Evolutionary conservation across 2,329 filamentous ascomycete species (phyloP).

Genomic region (Aureobasidium sp.): DNA sequence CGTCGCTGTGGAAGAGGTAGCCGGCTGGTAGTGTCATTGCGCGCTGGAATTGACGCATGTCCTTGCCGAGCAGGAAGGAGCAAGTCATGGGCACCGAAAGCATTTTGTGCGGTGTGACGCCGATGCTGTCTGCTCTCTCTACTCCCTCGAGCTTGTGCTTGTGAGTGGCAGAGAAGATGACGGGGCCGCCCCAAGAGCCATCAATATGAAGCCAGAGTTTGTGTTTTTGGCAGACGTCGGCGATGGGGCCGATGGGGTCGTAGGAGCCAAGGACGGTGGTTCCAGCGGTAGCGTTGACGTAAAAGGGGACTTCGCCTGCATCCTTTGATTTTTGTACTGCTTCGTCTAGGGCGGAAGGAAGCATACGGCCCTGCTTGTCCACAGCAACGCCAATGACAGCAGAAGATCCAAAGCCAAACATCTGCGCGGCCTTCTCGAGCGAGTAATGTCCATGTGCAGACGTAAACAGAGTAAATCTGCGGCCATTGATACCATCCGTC

Average conservation of each 20-base stretch:
- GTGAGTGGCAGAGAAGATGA: conserved; percentile 63
- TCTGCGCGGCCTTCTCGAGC: conserved; percentile 88
- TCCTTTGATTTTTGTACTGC: conserved; percentile 55
- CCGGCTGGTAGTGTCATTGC: conserved; percentile 84
- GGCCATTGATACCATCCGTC: conserved; percentile 56
- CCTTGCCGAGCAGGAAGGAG: conserved; percentile 74
- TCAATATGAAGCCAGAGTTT: conserved; percentile 90
- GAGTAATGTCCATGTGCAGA: conserved; percentile 89
- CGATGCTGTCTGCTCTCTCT: conserved; percentile 71
- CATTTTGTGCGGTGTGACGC: conserved; percentile 97
- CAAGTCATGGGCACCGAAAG: conserved; percentile 85
- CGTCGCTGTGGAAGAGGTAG: conserved; percentile 51
- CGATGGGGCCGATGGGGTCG: conserved; percentile 68
- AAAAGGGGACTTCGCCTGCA: conserved; percentile 75
- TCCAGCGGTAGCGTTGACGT: conserved; percentile 91
- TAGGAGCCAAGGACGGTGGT: conserved; percentile 89
- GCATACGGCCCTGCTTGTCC: conserved; percentile 66
- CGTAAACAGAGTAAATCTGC: conserved; percentile 77
- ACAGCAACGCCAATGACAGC: conserved; percentile 70
- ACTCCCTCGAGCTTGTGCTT: conserved; percentile 62
- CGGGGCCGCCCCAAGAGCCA: conserved; percentile 81
- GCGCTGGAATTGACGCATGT: conserved; percentile 68
- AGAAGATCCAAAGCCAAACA: conserved; percentile 72
- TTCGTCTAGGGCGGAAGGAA: conserved; percentile 55
- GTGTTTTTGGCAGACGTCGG: conserved; percentile 61